Base-by-base conservation (phyloP, 371 early-diverging fungal genomes). In the Actinomortierella wolfii region DNA sequence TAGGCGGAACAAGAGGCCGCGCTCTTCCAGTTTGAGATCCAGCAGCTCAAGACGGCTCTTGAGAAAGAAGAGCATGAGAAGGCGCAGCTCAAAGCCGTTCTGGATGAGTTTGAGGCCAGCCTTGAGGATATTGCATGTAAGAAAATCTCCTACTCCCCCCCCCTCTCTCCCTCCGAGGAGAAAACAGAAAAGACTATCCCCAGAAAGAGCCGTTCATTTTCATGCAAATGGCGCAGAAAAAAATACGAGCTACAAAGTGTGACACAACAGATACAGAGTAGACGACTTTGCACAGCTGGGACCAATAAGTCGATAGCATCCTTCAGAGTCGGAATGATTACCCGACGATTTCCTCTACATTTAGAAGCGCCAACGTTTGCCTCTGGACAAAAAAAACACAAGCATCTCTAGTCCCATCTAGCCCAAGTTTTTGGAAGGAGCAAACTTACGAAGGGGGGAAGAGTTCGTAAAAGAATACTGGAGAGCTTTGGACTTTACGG, bases 1-100 rank as follows among this genome's bases (percentile, higher is more conserved):
- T 61, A 70, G 71, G 71, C 73, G 15, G 73, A 71, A 21, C 73
- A 71, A 66, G 73, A 71, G 28, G 73, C 73, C 4, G 47, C 67
- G 1, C 54, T 71, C 9, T 71, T 52, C 28, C 73, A 71, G 29
- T 47, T 23, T 23, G 73, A 71, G 54, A 71, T 71, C n/a, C 66
- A 71, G 43, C 59, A 66, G n/a, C 59, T 71, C 41, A 65, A 59
- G 47, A 13, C 53, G 5, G 40, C 62, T 11, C 54, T 71, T 0
- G 73, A 66, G 50, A 71, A 50, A 52, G 73, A 71, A 29, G 57
- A 56, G 24, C 42, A 44, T 11, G 73, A 71, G 25, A 71, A 71
- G 45, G 29, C 54, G 14, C 59, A 62, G 26, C 28, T 71, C 42
- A 71, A 66, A 50, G 26, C 59, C 8, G 63, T 71, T n/a, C 51